These are phyloP conservation scores for Pleurotus citrinopileatus DNA, from an alignment of 768 basidiomycete species.

Conservation along the genomic window DNA sequence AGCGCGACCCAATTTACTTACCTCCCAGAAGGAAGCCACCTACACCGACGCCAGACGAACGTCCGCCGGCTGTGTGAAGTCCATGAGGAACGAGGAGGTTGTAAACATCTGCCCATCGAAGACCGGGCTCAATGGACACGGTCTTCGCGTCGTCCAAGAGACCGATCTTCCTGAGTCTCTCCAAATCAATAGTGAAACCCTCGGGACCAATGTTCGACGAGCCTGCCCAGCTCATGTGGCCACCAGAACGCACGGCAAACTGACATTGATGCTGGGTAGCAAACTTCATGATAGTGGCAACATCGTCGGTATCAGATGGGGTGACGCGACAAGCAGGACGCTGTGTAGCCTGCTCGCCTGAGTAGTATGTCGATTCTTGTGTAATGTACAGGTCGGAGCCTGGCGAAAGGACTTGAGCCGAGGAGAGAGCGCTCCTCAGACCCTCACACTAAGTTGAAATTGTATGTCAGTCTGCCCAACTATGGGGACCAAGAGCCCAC, in stretches of 20 bases:
- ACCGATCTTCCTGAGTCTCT: conserved; percentile 5
- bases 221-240: conserved; percentile 13
- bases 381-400: neutral
- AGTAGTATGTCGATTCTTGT: conserved; percentile 3
- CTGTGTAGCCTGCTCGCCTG: neutral
- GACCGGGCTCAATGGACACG: conserved; percentile 11
- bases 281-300: conserved; percentile 1
- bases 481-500: neutral
- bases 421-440: neutral
- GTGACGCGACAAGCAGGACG: conserved; percentile 5
- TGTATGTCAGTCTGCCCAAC: too few species aligned
- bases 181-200: conserved; percentile 14
- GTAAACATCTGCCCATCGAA: conserved; percentile 13
- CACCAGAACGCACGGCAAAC: conserved; percentile 9
- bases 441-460: neutral
- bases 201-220: conserved; percentile 12
- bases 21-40: conserved; percentile 16
- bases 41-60: conserved; percentile 14
- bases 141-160: conserved; percentile 7
- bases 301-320: neutral
- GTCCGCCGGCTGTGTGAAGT: conserved; percentile 10
- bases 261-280: neutral
- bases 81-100: conserved; percentile 3
- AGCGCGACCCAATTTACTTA: neutral
- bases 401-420: neutral